These are phyloP conservation scores for Populus trichocarpa DNA, from an alignment of 441 rosid species.

Conservation along the genomic window DNA sequence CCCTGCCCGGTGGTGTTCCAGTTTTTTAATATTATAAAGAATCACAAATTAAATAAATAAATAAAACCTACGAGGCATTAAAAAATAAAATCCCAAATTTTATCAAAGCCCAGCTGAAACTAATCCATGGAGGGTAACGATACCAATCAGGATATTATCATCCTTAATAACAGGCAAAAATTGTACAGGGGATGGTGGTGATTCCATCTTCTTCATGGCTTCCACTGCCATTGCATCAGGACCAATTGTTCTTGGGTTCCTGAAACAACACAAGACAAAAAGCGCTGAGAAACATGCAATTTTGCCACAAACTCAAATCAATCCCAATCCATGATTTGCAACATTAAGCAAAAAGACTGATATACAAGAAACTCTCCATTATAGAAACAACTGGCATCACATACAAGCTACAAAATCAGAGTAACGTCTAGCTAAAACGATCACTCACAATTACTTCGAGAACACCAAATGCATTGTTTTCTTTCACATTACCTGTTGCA, in stretches of 20 bases:
- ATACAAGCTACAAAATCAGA: too few species aligned
- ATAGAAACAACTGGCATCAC: too few species aligned
- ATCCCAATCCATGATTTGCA: background rate
- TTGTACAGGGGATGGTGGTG: constrained; percentile 93
- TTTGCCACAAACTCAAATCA: background rate
- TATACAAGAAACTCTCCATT: too few species aligned
- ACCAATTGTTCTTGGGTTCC: constrained; percentile 82
- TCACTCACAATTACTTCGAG: too few species aligned
- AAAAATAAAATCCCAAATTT: background rate
- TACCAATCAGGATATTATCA: constrained; percentile 68
- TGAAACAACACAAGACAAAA: constrained; percentile 24
- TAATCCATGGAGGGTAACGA: constrained; percentile 85
- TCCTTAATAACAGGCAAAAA: constrained; percentile 71
- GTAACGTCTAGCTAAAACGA: too few species aligned
- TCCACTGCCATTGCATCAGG: constrained; percentile 96
- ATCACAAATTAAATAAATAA: background rate
- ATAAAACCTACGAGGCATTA: background rate
- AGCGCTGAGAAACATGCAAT: background rate
- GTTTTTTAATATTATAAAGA: background rate
- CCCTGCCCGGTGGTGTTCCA: background rate
- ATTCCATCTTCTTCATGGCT: constrained; percentile 96
- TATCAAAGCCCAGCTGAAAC: constrained; percentile 84
- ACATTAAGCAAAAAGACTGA: background rate
- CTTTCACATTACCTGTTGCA: constrained; percentile 64
- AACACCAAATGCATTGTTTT: background rate